Evolutionary conservation across 192 early-diverging fungal species (phyloP).

Genomic region (Geosiphon pyriformis): DNA sequence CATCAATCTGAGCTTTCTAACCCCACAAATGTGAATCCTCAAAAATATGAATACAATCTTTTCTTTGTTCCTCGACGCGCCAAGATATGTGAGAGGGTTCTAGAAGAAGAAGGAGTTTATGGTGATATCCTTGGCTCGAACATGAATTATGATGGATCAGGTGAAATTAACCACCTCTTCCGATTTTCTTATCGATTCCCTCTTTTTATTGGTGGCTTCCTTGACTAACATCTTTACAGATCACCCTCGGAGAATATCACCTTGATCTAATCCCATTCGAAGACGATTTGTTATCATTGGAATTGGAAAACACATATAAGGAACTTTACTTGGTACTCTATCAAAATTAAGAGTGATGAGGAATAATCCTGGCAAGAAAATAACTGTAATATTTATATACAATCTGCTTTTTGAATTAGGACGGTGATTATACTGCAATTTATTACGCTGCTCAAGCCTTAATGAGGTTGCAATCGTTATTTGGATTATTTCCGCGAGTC

Average conservation of each 20-base stretch:
- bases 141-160: no score
- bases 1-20: slow-evolving; percentile 22
- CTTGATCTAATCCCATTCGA: slow-evolving; percentile 91
- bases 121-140: slow-evolving; percentile 50
- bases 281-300: slow-evolving; percentile 84
- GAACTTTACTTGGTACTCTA: slow-evolving; percentile 66
- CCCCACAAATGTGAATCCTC: not conserved
- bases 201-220: not conserved
- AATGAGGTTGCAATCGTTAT: slow-evolving; percentile 84
- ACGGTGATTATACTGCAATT: slow-evolving; percentile 70
- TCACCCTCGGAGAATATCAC: slow-evolving; percentile 80
- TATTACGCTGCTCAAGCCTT: slow-evolving; percentile 72
- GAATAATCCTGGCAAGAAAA: no score
- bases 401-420: no score
- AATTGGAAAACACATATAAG: slow-evolving; percentile 75
- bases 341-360: no score
- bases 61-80: slow-evolving; percentile 89
- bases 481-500: slow-evolving; percentile 86
- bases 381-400: no score
- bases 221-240: slow-evolving; percentile 23
- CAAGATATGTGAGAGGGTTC: slow-evolving; percentile 84
- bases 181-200: not conserved
- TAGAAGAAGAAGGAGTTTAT: slow-evolving; percentile 90
- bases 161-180: no score
- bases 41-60: slow-evolving; percentile 51